Base-by-base conservation (phyloP, 2,329 filamentous ascomycete genomes). In the Cytospora leucostoma region DNA sequence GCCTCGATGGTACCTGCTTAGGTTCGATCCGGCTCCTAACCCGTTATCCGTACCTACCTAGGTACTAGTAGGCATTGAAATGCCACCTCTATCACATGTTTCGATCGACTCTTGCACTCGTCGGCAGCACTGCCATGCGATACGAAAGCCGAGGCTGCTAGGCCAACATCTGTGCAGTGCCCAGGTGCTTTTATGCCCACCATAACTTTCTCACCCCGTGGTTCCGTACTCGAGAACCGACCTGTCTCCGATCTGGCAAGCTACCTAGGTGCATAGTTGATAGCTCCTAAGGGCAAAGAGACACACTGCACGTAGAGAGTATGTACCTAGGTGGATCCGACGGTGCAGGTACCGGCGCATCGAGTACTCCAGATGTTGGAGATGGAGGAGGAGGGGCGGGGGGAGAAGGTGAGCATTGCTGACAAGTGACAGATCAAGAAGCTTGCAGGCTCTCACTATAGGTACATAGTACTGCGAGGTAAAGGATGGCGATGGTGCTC, bases 351-450 rank as follows among this genome's bases (percentile, higher is more conserved):
- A 19, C 17, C 40, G 7, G 19, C 8, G 17, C 17, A n/a, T 19
- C 40, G 19, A 19, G 40, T 44, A 19, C 40, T 44, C 3, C 13
- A 44, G 35, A 37, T 37, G 35, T 10, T 37, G 35, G 35, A 44
- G 40, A 52, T 33, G 32, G 49, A 15, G 11, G 21, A 27, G 21
- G 32, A 27, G 27, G 27, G 27, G 27, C 2, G 27, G 27, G 27
- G 27, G n/a, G n/a, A n/a, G n/a, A n/a, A n/a, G n/a, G n/a, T n/a
- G n/a, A n/a, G 27, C 27, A 27, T 27, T 56, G 40, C 17, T 44
- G 59, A 61, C 54, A 57, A 58, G 47, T 62, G 60, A 62, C 60
- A 62, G 54, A 62, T 58, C 54, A 62, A 44, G 60, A 44, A 56
- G 34, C 38, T 49, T 56, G 59, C 52, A 61, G 59, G 52, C 52